Evolutionary conservation across 2,329 filamentous ascomycete genomes (phyloP), one percentile per base, ranked within the genome.

Genomic region (Penicillium sp.): DNA sequence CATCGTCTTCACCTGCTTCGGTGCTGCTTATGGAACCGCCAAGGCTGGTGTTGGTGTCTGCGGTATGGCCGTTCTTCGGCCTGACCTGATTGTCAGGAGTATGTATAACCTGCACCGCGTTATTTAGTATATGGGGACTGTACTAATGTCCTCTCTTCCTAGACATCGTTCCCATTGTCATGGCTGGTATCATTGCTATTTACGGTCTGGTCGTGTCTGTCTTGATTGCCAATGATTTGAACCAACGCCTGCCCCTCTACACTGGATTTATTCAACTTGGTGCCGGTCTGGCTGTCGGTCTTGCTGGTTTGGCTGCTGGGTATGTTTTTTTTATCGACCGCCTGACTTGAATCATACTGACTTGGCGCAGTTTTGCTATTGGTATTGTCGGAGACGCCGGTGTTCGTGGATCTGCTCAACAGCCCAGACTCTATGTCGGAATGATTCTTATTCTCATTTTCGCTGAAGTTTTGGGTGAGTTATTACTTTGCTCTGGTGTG

Each of bases 111-210:
- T 35, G 12, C 23, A 5, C 23, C 14, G 5, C 26, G 18, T 24
- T n/a, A 12, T 30, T 26, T n/a, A 11, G 21, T 23, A 7, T 26
- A 21, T n/a, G 5, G 35, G 5, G 35, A 40, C 8, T 26, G 65
- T 26, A 62, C 62, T 65, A 45, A 62, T 56, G 28, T 58, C 14
- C 18, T 5, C 24, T 6, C 28, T 50, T 49, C 9, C 9, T 65
- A 97, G 93, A 97, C 84, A 97, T 97, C 77, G 93, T 97, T 64
- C 94, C 94, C 75, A 94, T 97, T 79, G 96, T 99, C 87, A 99
- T 99, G 94, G 94, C 94, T 83, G 94, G 94, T 97, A 99, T 99
- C 79, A 97, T 99, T 79, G 94, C 91, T 89, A 97, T 99, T 77
- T 99, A 94, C 81, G 90, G 90, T 69, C 84, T 94, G 64, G 90